Evolutionary conservation across 805 yeast species (phyloP).

Genomic region (Ogataea ganodermae): DNA sequence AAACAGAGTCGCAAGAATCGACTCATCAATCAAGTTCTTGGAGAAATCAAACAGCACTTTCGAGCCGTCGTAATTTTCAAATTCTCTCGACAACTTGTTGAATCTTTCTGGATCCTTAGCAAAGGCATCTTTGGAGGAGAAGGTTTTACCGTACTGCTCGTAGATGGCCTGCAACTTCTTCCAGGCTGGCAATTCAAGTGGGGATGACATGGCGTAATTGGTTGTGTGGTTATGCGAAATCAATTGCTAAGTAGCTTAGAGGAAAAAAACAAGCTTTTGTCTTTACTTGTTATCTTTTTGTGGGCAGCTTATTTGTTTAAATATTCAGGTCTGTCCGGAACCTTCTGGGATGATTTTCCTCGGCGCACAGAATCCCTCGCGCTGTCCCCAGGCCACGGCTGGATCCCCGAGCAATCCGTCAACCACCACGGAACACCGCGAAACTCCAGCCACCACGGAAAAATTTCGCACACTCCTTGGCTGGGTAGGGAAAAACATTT

Average conservation of each 20-base stretch:
- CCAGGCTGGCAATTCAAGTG: conserved; percentile 79
- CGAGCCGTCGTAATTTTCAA: conserved; percentile 83
- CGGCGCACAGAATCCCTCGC: conserved; percentile 7
- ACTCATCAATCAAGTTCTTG: conserved; percentile 89
- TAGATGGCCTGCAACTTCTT: conserved; percentile 69
- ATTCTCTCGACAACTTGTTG: conserved; percentile 72
- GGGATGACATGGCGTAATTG: conserved; percentile 32
- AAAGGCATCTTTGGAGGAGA: conserved; percentile 80
- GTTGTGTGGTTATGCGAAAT: not conserved
- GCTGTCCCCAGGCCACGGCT: not conserved
- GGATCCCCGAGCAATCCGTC: conserved; percentile 1
- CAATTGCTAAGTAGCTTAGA: not conserved
- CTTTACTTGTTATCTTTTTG: not conserved
- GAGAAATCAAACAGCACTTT: conserved; percentile 92
- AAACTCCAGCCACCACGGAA: not conserved
- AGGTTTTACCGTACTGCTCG: conserved; percentile 65
- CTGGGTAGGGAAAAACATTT: too few species aligned
- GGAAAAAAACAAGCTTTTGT: not conserved
- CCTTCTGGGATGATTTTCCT: not conserved
- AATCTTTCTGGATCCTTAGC: conserved; percentile 72
- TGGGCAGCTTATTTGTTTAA: conserved; percentile 1
- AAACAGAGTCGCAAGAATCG: conserved; percentile 65
- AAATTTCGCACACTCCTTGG: not conserved
- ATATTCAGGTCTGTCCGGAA: conserved; percentile 1
- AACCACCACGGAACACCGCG: not conserved